Evolutionary conservation across 164 flowering plant species (phyloP).

Genomic region (Kingdonia uniflora): DNA sequence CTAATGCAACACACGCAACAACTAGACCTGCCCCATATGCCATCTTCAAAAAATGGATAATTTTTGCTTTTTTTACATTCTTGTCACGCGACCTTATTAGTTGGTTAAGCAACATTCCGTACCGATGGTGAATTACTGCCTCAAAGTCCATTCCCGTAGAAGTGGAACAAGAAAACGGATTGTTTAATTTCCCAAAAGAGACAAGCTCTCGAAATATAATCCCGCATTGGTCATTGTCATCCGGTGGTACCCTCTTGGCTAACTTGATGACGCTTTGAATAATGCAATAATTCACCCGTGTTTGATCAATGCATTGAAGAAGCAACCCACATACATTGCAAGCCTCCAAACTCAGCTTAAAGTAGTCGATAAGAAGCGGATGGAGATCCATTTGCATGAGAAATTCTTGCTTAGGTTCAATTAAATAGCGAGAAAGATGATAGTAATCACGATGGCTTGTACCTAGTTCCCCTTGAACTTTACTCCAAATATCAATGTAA

Average conservation of each 20-base stretch:
- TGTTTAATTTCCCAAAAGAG: slow-evolving; percentile 26
- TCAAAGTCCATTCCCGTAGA: slow-evolving; percentile 16
- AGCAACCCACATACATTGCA: slow-evolving; percentile 39
- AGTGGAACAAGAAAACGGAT: slow-evolving; percentile 37
- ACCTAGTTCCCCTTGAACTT: slow-evolving; percentile 32
- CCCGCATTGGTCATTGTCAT: slow-evolving; percentile 9
- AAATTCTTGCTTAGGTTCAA: slow-evolving; percentile 50
- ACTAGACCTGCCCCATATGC: slow-evolving; percentile 22
- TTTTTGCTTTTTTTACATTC: slow-evolving; percentile 24
- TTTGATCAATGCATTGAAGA: slow-evolving; percentile 40
- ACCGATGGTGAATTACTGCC: slow-evolving; percentile 22
- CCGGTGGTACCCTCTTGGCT: slow-evolving; percentile 10
- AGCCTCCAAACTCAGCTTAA: slow-evolving; percentile 49
- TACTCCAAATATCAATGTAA: slow-evolving; percentile 47
- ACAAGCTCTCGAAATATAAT: slow-evolving; percentile 29
- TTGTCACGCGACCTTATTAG: slow-evolving; percentile 25
- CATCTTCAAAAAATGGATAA: slow-evolving; percentile 26
- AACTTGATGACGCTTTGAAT: slow-evolving; percentile 31
- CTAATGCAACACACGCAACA: slow-evolving; percentile 23
- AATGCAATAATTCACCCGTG: slow-evolving; percentile 26
- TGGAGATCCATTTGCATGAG: slow-evolving; percentile 29
- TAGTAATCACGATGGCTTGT: slow-evolving; percentile 13
- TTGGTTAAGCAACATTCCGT: slow-evolving; percentile 20
- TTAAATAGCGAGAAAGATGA: slow-evolving; percentile 30
- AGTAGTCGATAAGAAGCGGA: slow-evolving; percentile 41